Percentiles rank a stretch among this genome's conserved stretches.
These are phyloP conservation scores for Syzygium jambos DNA, from an alignment of 345 rosid species.

Conservation along the genomic window DNA sequence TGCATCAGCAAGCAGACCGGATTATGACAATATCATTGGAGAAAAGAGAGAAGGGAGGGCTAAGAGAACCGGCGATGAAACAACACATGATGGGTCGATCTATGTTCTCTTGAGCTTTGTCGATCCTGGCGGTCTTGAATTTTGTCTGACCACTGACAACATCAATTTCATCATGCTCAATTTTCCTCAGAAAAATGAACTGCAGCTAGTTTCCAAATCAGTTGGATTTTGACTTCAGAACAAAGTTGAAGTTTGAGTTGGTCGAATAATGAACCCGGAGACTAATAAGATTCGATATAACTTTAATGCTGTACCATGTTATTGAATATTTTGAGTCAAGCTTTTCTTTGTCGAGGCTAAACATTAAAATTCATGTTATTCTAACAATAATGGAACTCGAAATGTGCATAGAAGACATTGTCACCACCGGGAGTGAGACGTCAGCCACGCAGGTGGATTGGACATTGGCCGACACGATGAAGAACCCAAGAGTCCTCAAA, in stretches of 20 bases:
- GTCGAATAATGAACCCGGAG: too few relatives aligned
- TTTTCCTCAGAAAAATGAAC: neutral
- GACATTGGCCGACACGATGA: slow-evolving; percentile 21
- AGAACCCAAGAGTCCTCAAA: slow-evolving; percentile 14
- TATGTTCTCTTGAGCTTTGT: slow-evolving; percentile 8
- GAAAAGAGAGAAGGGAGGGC: too few relatives aligned
- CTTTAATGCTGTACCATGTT: neutral
- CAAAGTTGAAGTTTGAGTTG: neutral
- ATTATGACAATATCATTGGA: too few relatives aligned
- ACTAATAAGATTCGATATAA: neutral
- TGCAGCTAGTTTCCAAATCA: too few relatives aligned
- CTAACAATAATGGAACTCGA: too few relatives aligned
- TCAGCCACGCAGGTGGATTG: slow-evolving; percentile 8
- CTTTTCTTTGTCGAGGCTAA: neutral
- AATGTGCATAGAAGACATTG: slow-evolving; percentile 6
- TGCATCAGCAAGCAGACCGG: too few relatives aligned
- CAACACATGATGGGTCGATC: neutral
- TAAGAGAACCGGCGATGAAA: too few relatives aligned
- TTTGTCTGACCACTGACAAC: neutral
- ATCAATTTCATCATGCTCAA: slow-evolving; percentile 1
- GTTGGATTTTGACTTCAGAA: neutral
- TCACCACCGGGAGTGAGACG: slow-evolving; percentile 4
- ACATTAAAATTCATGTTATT: too few relatives aligned
- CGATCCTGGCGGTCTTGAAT: too few relatives aligned
- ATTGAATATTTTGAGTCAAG: too few relatives aligned